phyloP scores from a whole-genome alignment of 2,329 filamentous ascomycete species.

The Ophiostoma sp. region DNA sequence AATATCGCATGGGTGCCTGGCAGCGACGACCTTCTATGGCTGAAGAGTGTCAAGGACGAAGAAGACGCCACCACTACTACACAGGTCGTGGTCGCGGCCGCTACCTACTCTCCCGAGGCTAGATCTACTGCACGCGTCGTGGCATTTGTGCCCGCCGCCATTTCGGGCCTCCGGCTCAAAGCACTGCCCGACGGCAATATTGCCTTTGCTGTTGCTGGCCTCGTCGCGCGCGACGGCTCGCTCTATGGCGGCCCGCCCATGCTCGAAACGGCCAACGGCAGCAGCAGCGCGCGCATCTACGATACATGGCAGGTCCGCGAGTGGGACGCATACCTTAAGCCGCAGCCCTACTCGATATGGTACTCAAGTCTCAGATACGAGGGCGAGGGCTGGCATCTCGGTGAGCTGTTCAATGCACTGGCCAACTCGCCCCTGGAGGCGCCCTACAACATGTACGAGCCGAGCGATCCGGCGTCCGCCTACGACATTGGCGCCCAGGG shows the following conservation, averaged over 20 bases:
- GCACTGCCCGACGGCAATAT: constrained; percentile 34
- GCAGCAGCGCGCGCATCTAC: constrained; percentile 34
- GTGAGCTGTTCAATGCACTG: constrained; percentile 34
- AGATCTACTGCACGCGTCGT: neutral
- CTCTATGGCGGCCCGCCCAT: constrained; percentile 31
- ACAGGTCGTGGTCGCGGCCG: constrained; percentile 31
- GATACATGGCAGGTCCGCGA: constrained; percentile 33
- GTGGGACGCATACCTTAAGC: constrained; percentile 33
- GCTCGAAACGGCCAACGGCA: constrained; percentile 25
- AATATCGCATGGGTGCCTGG: constrained; percentile 37
- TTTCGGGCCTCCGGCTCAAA: constrained; percentile 35
- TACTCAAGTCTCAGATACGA: constrained; percentile 28
- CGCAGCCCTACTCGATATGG: constrained; percentile 36
- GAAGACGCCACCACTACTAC: constrained; percentile 31
- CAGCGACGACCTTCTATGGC: constrained; percentile 32
- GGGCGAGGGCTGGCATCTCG: constrained; percentile 31
- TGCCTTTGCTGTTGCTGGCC: constrained; percentile 35
- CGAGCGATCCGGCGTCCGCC: constrained; percentile 26
- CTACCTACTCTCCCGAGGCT: constrained; percentile 26
- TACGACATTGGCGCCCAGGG: constrained; percentile 36
- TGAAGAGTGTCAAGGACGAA: constrained; percentile 29
- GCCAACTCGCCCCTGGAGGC: constrained; percentile 32
- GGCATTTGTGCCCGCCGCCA: constrained; percentile 31
- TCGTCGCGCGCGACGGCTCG: constrained; percentile 32
- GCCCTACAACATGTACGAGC: constrained; percentile 30